These are phyloP conservation scores for Lentinula guzmanii DNA, from an alignment of 768 basidiomycete genomes.

Conservation along the genomic window DNA sequence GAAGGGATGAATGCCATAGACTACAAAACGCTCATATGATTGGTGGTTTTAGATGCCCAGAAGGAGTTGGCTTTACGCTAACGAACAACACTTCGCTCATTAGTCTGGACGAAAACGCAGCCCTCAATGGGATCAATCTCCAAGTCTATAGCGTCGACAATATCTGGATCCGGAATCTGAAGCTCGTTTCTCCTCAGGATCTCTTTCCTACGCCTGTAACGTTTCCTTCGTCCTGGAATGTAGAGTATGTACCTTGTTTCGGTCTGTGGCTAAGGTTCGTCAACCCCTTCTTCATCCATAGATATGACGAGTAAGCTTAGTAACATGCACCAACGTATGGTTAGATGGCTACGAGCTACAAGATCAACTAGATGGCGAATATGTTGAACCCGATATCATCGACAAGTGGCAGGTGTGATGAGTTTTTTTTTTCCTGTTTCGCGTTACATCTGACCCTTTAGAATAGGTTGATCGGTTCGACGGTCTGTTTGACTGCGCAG, in stretches of 20 bases:
- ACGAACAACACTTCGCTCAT: constrained; percentile 13
- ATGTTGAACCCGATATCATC: constrained; percentile 10
- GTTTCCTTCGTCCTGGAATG: constrained; percentile 13
- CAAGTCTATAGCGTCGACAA: constrained; percentile 11
- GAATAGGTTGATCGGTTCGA: constrained; percentile 13
- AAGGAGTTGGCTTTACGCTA: constrained; percentile 11
- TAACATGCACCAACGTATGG: constrained; percentile 15
- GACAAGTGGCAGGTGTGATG: constrained; percentile 9
- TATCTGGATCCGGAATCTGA: constrained; percentile 13
- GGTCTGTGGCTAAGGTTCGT: no score
- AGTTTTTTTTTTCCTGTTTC: neutral
- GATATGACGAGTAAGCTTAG: constrained; percentile 8
- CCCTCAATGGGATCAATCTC: constrained; percentile 12
- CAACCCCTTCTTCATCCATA: no score
- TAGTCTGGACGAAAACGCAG: constrained; percentile 11
- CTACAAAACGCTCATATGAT: constrained; percentile 10
- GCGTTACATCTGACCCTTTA: neutral
- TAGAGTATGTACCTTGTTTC: no score
- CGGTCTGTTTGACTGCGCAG: constrained; percentile 14
- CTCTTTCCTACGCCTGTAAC: constrained; percentile 14
- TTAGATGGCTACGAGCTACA: constrained; percentile 12
- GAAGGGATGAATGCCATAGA: constrained; percentile 15
- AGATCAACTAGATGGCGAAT: constrained; percentile 11
- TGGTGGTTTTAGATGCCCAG: constrained; percentile 9
- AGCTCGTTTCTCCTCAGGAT: constrained; percentile 12